Evolutionary conservation across 2,329 filamentous ascomycete species (phyloP), one percentile per base, ranked within the genome.

Genomic region (Fusarium dlaminii): DNA sequence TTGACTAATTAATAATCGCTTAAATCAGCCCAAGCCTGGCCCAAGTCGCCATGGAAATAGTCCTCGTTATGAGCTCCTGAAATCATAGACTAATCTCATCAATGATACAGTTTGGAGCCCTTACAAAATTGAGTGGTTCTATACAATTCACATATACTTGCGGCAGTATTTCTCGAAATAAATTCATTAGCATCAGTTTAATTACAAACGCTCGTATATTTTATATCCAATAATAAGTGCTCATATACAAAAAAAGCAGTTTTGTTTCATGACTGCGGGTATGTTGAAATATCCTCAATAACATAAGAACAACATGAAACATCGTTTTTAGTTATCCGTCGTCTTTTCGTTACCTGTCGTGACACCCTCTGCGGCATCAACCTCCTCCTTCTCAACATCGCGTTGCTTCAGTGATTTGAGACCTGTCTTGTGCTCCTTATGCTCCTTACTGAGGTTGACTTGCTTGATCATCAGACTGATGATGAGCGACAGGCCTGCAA

Each of bases 391-490:
- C 43, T 74, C 76, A 29, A 80, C 75, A 9, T 77, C 79, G 29
- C 79, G 77, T 13, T 75, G 74, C 76, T 80, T 82, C 72, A 86
- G 78, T 11, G 83, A 82, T 69, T 85, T 80, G 64, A 91, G 76
- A 0, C 89, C 89, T 2, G 89, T 91, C 83, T 89, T 88, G 77
- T 89, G 86, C 80, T 89, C 88, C 40, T 85, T 83, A 66, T 91
- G 89, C 36, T 88, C 83, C 72, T 86, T 88, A 81, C 85, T 89
- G 63, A 91, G 82, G 71, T 83, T 84, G 59, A 83, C 84, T 73
- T 87, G 86, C 40, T 83, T 80, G 55, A 91, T 81, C 37, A 88
- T 84, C 36, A 87, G 77, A 54, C 86, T 86, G 30, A 86, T 76
- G 9, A 87, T 34, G 14, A 90, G 78, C 0, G 87, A 88, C 1